Conservation (phyloP, 495 filamentous ascomycete genomes). For the Ascodesmis nigricans region DNA sequence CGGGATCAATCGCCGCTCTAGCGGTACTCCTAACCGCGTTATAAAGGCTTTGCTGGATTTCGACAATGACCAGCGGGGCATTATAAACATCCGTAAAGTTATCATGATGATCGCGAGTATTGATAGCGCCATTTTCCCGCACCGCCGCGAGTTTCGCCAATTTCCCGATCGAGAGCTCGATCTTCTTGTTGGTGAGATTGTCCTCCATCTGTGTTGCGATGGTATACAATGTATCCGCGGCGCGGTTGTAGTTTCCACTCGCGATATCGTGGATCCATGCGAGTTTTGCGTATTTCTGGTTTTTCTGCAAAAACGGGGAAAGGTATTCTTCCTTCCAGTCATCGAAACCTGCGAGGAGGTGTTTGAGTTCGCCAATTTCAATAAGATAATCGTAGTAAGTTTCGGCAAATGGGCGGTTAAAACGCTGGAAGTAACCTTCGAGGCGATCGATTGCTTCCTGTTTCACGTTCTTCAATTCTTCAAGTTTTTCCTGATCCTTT, state of each 20-base stretch:
- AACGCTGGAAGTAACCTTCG: slow-evolving; percentile 45
- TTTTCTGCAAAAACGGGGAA: slow-evolving; percentile 50
- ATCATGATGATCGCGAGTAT: slow-evolving; percentile 23
- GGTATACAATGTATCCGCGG: slow-evolving; percentile 41
- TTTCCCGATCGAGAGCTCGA: slow-evolving; percentile 73
- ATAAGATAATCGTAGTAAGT: slow-evolving; percentile 61
- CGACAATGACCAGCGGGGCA: slow-evolving; percentile 38
- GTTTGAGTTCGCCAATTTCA: slow-evolving; percentile 36
- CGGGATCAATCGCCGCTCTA: slow-evolving; percentile 48
- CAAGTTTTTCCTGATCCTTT: slow-evolving; percentile 7
- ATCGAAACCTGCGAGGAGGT: slow-evolving; percentile 42
- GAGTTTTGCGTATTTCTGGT: slow-evolving; percentile 48
- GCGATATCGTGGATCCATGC: slow-evolving; percentile 85
- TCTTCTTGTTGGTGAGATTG: slow-evolving; percentile 71
- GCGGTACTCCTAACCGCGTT: slow-evolving; percentile 29
- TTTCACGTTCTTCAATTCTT: slow-evolving; percentile 22
- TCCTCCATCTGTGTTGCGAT: slow-evolving; percentile 44
- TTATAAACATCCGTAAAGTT: slow-evolving; percentile 28
- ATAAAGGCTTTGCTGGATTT: slow-evolving; percentile 54
- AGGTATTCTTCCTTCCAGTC: slow-evolving; percentile 37
- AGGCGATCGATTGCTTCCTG: slow-evolving; percentile 27
- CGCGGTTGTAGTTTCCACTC: slow-evolving; percentile 46
- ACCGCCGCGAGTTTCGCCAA: slow-evolving; percentile 44
- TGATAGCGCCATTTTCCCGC: slow-evolving; percentile 11
- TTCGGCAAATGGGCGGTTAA: slow-evolving; percentile 55